Conservation (phyloP, 1,284 basidiomycete species). For the Fomitopsis pinicola region DNA sequence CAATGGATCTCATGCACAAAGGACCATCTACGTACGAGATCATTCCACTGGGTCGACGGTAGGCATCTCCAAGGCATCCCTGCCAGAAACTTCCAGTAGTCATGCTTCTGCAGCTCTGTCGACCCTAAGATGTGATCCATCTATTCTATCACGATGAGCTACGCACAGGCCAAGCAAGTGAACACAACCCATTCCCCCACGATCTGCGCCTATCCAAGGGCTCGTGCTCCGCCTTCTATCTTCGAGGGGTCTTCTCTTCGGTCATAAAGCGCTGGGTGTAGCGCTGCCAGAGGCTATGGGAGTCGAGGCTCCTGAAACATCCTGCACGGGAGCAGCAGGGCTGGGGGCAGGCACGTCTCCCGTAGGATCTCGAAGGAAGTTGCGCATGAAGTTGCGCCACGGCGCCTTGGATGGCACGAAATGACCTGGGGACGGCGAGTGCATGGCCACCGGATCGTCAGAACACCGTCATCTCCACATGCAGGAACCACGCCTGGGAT, state of each 20-base stretch:
- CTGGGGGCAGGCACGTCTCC: conserved; percentile 32
- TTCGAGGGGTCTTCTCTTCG: neutral
- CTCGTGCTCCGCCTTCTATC: neutral
- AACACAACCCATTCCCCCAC: neutral
- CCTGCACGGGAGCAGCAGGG: conserved; percentile 20
- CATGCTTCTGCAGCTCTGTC: no score
- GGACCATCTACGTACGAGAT: no score
- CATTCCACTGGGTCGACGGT: no score
- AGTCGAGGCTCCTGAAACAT: conserved; percentile 33
- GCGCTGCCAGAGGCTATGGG: conserved; percentile 19
- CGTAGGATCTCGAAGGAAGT: conserved; percentile 41
- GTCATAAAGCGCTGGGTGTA: conserved; percentile 1
- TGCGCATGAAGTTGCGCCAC: conserved; percentile 70
- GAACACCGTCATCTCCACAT: neutral
- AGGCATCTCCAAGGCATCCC: no score
- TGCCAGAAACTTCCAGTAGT: no score
- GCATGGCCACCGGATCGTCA: neutral
- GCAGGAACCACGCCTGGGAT: neutral
- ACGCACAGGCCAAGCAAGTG: neutral
- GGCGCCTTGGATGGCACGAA: conserved; percentile 72
- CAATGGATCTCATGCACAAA: no score
- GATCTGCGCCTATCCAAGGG: neutral
- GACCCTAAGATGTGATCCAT: neutral
- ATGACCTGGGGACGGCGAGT: conserved; percentile 52
- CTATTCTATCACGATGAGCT: neutral